Base-by-base conservation (phyloP, 352 stramenopile genomes). In the Globisporangium echinulatum region DNA sequence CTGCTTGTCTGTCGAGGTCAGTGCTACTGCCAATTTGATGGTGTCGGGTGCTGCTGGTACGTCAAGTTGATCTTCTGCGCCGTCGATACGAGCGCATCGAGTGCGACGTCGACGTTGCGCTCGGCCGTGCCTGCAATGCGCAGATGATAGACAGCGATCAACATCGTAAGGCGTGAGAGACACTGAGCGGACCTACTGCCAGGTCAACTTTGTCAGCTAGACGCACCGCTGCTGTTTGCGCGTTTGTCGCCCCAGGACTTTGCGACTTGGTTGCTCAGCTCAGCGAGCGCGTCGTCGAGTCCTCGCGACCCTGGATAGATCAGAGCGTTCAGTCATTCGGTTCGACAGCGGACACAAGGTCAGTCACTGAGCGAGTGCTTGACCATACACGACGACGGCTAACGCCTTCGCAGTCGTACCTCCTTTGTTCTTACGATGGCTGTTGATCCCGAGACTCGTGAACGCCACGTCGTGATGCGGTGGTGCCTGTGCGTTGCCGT, bases 1-100 rank as follows among this genome's bases (percentile, higher is more conserved):
- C 25, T 25, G 25, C 1, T 25, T 25, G 25, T 25, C 25, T 25
- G 25, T 25, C 25, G 25, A 25, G 25, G 25, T 25, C 25, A 25
- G 1, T 11, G 15, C 33, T 36, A 19, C 36, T 15, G 40, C 52
- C 17, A 4, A 19, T 19, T 10, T 7, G 51, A 14, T 5, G 42
- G 13, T 44, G 42, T 69, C 36, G 10, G 56, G 11, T 53, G 42
- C 54, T 79, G 61, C 54, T 79, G 61, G n/a, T 79, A 87, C 14
- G 77, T 74, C 61, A 84, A 42, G 15, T 68, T 70, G 37, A 90
- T 72, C 56, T 85, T 84, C 49, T 87, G 77, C 4, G 78, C 80
- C 3, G 72, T 88, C 4, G 77, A 74, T 47, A 88, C 70, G n/a
- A 90, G 74, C 46, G 74, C 74, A 39, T 82, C 73, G 36, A 88